Evolutionary conservation across 768 basidiomycete genomes (phyloP).

Genomic region (Suillus discolor): DNA sequence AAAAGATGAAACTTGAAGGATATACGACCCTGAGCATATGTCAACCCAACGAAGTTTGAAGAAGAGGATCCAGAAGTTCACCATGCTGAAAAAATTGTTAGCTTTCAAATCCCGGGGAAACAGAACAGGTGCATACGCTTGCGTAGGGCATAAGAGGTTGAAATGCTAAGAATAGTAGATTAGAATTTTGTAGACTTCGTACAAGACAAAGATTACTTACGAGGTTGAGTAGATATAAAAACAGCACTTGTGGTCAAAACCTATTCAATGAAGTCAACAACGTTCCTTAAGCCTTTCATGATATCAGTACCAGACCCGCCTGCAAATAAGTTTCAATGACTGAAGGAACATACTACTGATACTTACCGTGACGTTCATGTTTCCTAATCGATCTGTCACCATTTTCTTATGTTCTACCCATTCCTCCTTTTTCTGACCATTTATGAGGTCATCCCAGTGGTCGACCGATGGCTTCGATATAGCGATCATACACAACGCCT

Average conservation of each 20-base stretch:
- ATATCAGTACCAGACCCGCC: not conserved
- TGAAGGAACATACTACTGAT: not conserved
- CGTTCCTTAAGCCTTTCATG: not conserved
- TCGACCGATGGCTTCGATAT: not conserved
- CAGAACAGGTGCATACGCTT: not conserved
- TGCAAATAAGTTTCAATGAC: not conserved
- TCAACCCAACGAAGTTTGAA: not conserved
- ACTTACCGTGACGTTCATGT: not conserved
- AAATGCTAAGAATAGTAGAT: not conserved
- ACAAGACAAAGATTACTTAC: not conserved
- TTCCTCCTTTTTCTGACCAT: not conserved
- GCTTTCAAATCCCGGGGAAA: not conserved
- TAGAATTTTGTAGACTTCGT: not conserved
- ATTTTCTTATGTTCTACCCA: not conserved
- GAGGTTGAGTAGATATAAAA: not conserved
- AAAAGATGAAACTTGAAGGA: constrained; percentile 1
- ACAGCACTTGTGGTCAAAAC: constrained; percentile 4
- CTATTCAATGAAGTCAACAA: not conserved
- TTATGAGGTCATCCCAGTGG: not conserved
- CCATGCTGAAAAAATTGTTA: not conserved
- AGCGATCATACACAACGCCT: constrained; percentile 1
- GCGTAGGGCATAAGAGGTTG: constrained; percentile 1
- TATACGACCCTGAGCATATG: not conserved
- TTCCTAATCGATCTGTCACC: not conserved
- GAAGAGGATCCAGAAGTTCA: not conserved